Conservation (phyloP, 306 rosid genomes). For the Vicia sativa region DNA sequence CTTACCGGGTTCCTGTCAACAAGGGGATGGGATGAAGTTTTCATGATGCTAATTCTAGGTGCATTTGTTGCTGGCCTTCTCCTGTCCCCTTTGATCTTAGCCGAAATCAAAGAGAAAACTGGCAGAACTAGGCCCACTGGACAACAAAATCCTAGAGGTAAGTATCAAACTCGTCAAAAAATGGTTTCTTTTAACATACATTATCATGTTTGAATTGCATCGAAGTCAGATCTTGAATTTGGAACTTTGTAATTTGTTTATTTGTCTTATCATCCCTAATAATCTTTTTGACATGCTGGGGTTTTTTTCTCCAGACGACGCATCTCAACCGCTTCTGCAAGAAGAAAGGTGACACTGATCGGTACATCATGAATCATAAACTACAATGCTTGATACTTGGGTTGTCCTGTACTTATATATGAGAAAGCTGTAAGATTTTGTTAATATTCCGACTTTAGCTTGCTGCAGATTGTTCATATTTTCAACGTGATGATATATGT, state of each 20-base stretch:
- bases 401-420: conserved; percentile 13
- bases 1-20: conserved; percentile 78
- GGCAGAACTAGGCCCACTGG: conserved; percentile 42
- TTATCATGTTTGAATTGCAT: background rate
- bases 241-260: background rate
- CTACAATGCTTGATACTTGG: conserved; percentile 17
- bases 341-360: conserved; percentile 47
- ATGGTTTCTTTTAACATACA: conserved; percentile 1
- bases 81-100: conserved; percentile 59
- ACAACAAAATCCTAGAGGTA: conserved; percentile 57
- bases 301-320: conserved; percentile 49
- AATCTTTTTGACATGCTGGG: conserved; percentile 15
- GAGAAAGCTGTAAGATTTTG: too few relatives aligned
- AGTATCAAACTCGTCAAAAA: conserved; percentile 8
- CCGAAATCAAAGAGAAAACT: conserved; percentile 59
- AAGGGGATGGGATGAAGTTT: conserved; percentile 72
- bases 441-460: conserved; percentile 21
- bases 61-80: conserved; percentile 78
- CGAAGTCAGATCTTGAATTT: background rate
- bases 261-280: conserved; percentile 16
- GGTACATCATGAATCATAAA: conserved; percentile 40
- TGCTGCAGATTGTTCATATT: conserved; percentile 39
- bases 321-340: conserved; percentile 58
- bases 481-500: conserved; percentile 36
- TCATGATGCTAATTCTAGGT: conserved; percentile 61